Evolutionary conservation across 257 asterid species (phyloP), one percentile per base, ranked within the genome.

Genomic region (Linderniella brevidens): DNA sequence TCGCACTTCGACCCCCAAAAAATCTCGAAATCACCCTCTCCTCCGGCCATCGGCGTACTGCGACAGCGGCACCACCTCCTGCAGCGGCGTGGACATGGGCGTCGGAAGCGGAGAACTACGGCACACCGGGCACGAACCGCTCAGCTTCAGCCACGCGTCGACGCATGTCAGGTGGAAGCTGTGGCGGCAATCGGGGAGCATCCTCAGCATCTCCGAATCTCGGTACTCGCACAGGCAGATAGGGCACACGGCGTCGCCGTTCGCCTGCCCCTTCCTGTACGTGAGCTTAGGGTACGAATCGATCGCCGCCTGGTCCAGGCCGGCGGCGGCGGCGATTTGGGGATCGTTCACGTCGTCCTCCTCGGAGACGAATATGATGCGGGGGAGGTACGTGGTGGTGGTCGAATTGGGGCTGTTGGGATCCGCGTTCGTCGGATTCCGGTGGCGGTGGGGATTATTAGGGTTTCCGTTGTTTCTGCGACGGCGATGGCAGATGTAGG

Each of bases 1-100:
- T 3, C 36, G 37, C 70, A 45, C 3, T 29, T 9, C 19, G 3
- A 16, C 49, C 58, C 67, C 61, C 1, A n/a, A 48, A 17, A 1
- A 15, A 37, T 13, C 37, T 10, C n/a, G 15, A 39, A 32, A 17
- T 29, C 68, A 73, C 2, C 56, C 58, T 36, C 88, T 66, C 68
- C 90, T 48, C 68, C 96, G 79, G 35, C 96, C 96, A 46, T 75
- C 96, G 50, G 94, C 58, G 60, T 68, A 88, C 47, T 72, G 98
- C 3, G 98, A 81, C 0, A 90, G 93, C 56, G 98, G 98, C 64
- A 85, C 94, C 57, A 85, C 98, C 69, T 90, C 98, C 64, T 84
- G 84, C 71, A 90, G 17, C 63, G 96, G 96, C 59, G 96, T 88
- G 1, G 96, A 74, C 17, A 88, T 58, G 50, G 98, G 98, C 53